Percentiles rank a stretch among this genome's conserved stretches.
phyloP scores from a whole-genome alignment of 106 monocot species.

The Narthecium ossifragum region DNA sequence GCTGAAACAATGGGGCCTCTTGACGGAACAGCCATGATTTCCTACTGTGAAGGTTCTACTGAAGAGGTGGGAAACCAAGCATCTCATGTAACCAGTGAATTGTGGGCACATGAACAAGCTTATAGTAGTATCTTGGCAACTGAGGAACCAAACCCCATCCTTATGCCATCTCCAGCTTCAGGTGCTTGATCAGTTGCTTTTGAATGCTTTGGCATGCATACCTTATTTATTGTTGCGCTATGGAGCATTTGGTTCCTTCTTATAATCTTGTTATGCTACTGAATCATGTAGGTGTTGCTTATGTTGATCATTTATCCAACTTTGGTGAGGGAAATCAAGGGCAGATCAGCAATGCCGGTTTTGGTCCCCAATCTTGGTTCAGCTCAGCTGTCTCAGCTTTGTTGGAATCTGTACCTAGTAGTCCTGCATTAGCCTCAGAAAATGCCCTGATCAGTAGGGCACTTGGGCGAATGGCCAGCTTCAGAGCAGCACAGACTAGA shows the following conservation, averaged over 20 bases:
- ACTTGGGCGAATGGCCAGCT: slow-evolving; percentile 73
- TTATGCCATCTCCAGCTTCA: slow-evolving; percentile 18
- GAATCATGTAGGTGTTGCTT: slow-evolving; percentile 26
- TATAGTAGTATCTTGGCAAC: slow-evolving; percentile 6
- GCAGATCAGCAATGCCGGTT: slow-evolving; percentile 2
- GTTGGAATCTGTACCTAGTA: slow-evolving; percentile 70
- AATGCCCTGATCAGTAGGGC: slow-evolving; percentile 46
- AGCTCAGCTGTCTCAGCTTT: slow-evolving; percentile 35
- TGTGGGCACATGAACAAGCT: slow-evolving; percentile 33
- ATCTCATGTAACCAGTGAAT: slow-evolving; percentile 22
- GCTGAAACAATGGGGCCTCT: slow-evolving; percentile 21
- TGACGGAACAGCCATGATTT: slow-evolving; percentile 6
- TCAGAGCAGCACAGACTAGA: slow-evolving; percentile 26
- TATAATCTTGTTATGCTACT: slow-evolving; percentile 8
- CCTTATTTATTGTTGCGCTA: background rate
- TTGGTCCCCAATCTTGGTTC: slow-evolving; percentile 44
- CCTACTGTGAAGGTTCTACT: slow-evolving; percentile 14
- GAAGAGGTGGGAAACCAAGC: slow-evolving; percentile 18
- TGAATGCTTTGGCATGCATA: background rate
- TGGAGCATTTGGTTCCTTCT: slow-evolving; percentile 3
- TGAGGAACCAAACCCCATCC: slow-evolving; percentile 8
- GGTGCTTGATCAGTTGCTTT: slow-evolving; percentile 32
- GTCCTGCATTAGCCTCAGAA: slow-evolving; percentile 79
- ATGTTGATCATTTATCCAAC: slow-evolving; percentile 6
- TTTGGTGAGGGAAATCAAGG: slow-evolving; percentile 5